These are phyloP conservation scores for Anthracocystis setariae DNA, from an alignment of 1,284 basidiomycete species.

Conservation along the genomic window DNA sequence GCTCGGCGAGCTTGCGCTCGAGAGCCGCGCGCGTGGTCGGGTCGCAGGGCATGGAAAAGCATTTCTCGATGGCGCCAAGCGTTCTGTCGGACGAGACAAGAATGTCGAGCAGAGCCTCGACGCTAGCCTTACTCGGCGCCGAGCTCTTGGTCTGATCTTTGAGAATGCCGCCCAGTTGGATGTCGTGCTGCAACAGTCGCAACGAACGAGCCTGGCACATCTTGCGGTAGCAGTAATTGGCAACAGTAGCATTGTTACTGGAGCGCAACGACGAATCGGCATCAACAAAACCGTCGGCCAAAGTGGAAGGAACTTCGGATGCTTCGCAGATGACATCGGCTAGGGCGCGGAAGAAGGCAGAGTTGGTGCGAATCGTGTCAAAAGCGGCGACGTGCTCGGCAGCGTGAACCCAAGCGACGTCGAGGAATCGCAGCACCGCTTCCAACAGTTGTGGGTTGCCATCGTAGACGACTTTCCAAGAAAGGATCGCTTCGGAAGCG, in stretches of 20 bases:
- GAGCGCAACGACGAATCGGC: slow-evolving; percentile 49
- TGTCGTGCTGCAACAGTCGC: slow-evolving; percentile 72
- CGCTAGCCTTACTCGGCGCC: slow-evolving; percentile 70
- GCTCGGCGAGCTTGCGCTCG: slow-evolving; percentile 65
- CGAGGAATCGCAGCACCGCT: slow-evolving; percentile 80
- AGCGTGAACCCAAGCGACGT: slow-evolving; percentile 83
- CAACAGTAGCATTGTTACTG: slow-evolving; percentile 69
- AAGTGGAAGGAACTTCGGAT: slow-evolving; percentile 70
- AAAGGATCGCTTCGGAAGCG: slow-evolving; percentile 75
- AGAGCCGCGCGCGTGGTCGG: slow-evolving; percentile 75
- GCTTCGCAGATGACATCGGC: slow-evolving; percentile 75
- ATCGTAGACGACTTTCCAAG: slow-evolving; percentile 74
- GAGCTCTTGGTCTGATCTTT: slow-evolving; percentile 67
- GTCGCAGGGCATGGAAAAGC: slow-evolving; percentile 76
- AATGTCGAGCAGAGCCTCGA: slow-evolving; percentile 73
- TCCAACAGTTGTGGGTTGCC: slow-evolving; percentile 76
- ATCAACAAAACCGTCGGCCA: slow-evolving; percentile 27
- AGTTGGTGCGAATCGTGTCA: slow-evolving; percentile 73
- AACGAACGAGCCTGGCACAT: slow-evolving; percentile 80
- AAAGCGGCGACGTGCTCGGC: slow-evolving; percentile 78
- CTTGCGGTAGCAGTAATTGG: slow-evolving; percentile 74
- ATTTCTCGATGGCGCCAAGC: slow-evolving; percentile 74
- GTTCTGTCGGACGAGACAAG: slow-evolving; percentile 73
- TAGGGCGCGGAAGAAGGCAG: slow-evolving; percentile 76
- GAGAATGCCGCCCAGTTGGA: slow-evolving; percentile 54